Evolutionary conservation across 768 basidiomycete species (phyloP).

Genomic region (Multifurca ochricompacta): DNA sequence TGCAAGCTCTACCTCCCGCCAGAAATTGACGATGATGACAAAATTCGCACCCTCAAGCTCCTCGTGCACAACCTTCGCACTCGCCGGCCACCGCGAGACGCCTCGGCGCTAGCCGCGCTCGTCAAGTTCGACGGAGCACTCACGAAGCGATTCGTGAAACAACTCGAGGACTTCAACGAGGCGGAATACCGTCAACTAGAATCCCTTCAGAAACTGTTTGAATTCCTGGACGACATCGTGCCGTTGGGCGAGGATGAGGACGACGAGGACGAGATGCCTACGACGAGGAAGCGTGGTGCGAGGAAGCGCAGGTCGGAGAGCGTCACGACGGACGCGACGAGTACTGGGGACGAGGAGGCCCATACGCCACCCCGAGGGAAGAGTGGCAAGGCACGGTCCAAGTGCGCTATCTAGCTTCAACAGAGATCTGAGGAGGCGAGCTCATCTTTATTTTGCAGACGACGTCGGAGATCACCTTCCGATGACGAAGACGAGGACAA

Average conservation of each 20-base stretch:
- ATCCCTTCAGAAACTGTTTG: conserved; percentile 54
- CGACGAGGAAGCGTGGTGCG: conserved; percentile 33
- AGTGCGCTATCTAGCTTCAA: conserved; percentile 17
- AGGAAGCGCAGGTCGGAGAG: conserved; percentile 55
- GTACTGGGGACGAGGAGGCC: conserved; percentile 28
- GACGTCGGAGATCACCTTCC: conserved; percentile 47
- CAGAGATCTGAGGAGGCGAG: neutral
- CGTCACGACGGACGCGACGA: conserved; percentile 37
- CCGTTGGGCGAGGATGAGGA: conserved; percentile 57
- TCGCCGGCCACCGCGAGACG: conserved; percentile 55
- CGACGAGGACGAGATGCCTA: conserved; percentile 28
- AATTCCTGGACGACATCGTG: conserved; percentile 64
- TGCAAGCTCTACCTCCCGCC: conserved; percentile 59
- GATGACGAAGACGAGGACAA: conserved; percentile 34
- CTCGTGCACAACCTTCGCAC: conserved; percentile 50
- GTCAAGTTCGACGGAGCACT: conserved; percentile 59
- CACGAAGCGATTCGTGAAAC: conserved; percentile 62
- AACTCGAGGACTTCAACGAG: conserved; percentile 64
- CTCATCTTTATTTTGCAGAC: conserved; percentile 31
- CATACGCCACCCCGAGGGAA: conserved; percentile 24
- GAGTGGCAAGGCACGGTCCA: conserved; percentile 31
- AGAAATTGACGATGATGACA: conserved; percentile 52
- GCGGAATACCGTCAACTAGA: conserved; percentile 61
- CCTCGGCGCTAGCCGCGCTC: conserved; percentile 58
- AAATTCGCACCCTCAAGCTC: conserved; percentile 53